Conservation (phyloP, 345 rosid genomes). For the Citrus sp. region DNA sequence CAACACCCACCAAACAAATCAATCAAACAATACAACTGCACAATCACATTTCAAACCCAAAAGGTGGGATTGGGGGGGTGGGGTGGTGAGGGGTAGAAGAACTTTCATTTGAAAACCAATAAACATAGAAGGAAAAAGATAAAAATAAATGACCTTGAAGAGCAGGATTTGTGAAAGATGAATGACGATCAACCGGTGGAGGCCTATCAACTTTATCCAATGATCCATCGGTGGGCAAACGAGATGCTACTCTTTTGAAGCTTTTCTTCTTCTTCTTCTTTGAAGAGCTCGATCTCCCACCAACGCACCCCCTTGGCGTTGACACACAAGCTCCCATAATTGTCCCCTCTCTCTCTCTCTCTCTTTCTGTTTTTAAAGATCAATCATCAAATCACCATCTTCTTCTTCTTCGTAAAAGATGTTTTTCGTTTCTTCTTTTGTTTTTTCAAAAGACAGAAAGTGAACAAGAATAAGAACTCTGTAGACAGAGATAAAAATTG, state of each 20-base stretch:
- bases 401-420: neutral
- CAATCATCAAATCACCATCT: slow-evolving; percentile 16
- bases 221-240: slow-evolving; percentile 47
- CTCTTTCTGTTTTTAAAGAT: neutral
- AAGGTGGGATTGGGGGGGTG: no score
- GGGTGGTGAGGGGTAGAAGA: neutral
- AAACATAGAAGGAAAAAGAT: neutral
- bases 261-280: slow-evolving; percentile 46
- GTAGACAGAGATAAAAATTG: neutral
- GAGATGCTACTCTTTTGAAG: slow-evolving; percentile 41
- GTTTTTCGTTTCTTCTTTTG: neutral
- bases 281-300: slow-evolving; percentile 55
- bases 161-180: slow-evolving; percentile 52
- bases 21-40: slow-evolving; percentile 4
- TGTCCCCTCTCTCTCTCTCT: slow-evolving; percentile 11
- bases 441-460: neutral
- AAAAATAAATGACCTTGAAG: slow-evolving; percentile 46
- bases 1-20: slow-evolving; percentile 19
- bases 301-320: slow-evolving; percentile 61
- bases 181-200: slow-evolving; percentile 42
- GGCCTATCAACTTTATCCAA: slow-evolving; percentile 34
- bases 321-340: slow-evolving; percentile 87
- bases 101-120: neutral
- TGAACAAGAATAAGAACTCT: neutral
- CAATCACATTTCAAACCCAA: slow-evolving; percentile 11